phyloP scores from a whole-genome alignment of 345 rosid genomes.

The Excoecaria cochinchinensis region DNA sequence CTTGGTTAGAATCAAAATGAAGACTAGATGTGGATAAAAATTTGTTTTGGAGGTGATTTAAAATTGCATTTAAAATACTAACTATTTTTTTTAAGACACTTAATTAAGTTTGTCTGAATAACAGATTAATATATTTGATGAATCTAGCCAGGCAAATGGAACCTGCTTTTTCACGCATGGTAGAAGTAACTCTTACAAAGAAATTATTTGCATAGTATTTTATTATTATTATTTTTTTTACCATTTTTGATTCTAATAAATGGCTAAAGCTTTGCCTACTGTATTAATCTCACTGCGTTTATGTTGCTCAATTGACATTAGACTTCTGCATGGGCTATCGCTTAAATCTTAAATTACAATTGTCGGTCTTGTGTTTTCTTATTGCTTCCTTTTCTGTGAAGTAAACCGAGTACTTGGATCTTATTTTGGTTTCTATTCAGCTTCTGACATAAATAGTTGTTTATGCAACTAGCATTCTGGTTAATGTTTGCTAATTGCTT shows the following conservation, averaged over 20 bases:
- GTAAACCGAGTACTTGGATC: not conserved
- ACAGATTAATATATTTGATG: not conserved
- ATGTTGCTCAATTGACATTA: not conserved
- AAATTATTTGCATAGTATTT: not conserved
- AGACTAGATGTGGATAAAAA: not conserved
- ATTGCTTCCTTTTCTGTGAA: not conserved
- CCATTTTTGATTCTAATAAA: not conserved
- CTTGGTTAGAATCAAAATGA: not conserved
- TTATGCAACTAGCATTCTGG: constrained; percentile 1
- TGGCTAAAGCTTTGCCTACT: not conserved
- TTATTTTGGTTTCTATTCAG: not conserved
- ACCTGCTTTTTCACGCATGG: not conserved
- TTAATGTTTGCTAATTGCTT: constrained; percentile 1
- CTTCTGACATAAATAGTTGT: not conserved
- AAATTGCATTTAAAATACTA: not conserved
- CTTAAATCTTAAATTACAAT: not conserved
- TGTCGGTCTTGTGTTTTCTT: not conserved
- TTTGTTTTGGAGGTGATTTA: not conserved
- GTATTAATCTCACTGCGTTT: not conserved
- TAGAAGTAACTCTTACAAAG: not conserved
- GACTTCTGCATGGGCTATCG: not conserved
- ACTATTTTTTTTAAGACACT: not conserved
- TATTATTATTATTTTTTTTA: not conserved
- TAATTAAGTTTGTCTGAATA: not conserved
- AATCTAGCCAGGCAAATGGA: not conserved